Base-by-base conservation (phyloP, 306 rosid genomes). In the Vigna unguiculata region DNA sequence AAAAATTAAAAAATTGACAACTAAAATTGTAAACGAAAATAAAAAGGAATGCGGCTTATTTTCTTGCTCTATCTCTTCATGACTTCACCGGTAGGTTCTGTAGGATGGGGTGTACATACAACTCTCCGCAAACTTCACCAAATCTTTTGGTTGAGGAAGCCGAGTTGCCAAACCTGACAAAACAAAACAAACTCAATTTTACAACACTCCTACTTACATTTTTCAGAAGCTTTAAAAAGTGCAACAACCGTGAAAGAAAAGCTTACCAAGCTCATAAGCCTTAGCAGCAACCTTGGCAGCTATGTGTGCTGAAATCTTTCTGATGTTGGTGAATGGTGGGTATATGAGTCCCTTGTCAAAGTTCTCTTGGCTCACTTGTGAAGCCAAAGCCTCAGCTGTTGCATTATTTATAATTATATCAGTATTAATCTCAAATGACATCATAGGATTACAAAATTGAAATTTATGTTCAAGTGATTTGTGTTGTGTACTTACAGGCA, bases 281-380 rank as follows among this genome's bases (percentile, higher is more conserved):
- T 92, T 94, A 40, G 93, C 93, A 81, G 99, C 99, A 53, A 95
- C 99, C 3, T 73, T 89, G 10, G 99, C 99, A 85, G 99, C 99
- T 57, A 96, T 96, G 9, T 87, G 91, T 40, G 99, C 99, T 51
- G 99, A 96, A 76, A 96, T 96, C 80, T 91, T 87, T 83, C 99
- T 88, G 83, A 96, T 96, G 90, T 92, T 84, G 11, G 96, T 72
- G 82, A 96, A 96, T 28, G 99, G 96, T 61, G 99, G 99, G 82
- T 25, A 96, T 61, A 92, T 83, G 54, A 89, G 92, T 24, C 99
- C 99, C 85, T 88, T 88, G 52, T 88, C 93, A 62, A 78, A 91
- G 81, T 92, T 80, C 34, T 92, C 99, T 69, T 77, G 71, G 43
- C 76, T 75, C 71, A 96, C 99, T 79, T 91, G 87, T 53, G 84